Conservation (phyloP, 2,329 filamentous ascomycete species). For the Colletotrichum agaves region DNA sequence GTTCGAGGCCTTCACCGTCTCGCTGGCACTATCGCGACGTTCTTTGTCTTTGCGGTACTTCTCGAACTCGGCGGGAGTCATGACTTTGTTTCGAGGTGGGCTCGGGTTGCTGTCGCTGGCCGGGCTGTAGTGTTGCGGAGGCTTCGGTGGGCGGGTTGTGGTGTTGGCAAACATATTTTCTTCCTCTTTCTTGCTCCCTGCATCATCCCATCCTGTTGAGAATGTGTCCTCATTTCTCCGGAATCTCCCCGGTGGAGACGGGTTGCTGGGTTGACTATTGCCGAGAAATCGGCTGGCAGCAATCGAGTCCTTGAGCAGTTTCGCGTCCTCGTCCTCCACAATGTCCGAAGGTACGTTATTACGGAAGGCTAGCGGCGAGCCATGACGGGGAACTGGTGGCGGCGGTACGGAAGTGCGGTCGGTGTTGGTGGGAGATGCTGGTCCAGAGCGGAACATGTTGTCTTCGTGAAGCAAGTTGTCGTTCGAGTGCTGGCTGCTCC, state of each 20-base stretch:
- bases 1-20: constrained; percentile 51
- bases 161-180: constrained; percentile 67
- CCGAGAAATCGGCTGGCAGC: constrained; percentile 60
- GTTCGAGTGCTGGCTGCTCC: constrained; percentile 62
- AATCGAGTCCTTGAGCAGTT: constrained; percentile 63
- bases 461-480: constrained; percentile 58
- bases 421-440: constrained; percentile 44
- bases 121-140: constrained; percentile 13
- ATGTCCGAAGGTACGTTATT: constrained; percentile 50
- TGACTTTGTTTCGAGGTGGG: constrained; percentile 75
- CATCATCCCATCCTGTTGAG: constrained; percentile 42
- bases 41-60: constrained; percentile 80
- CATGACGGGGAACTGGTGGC: constrained; percentile 55
- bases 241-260: constrained; percentile 45
- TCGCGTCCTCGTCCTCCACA: constrained; percentile 64
- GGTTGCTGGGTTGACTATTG: constrained; percentile 16
- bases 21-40: constrained; percentile 60
- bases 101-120: constrained; percentile 50
- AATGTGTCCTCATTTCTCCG: constrained; percentile 55
- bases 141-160: constrained; percentile 44
- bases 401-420: constrained; percentile 47
- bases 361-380: constrained; percentile 44
- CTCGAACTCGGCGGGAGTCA: constrained; percentile 91
- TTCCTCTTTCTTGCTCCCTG: constrained; percentile 49
- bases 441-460: constrained; percentile 55